Evolutionary conservation across 108 stramenopile genomes (phyloP).

Genomic region (Nitzschia sp.): DNA sequence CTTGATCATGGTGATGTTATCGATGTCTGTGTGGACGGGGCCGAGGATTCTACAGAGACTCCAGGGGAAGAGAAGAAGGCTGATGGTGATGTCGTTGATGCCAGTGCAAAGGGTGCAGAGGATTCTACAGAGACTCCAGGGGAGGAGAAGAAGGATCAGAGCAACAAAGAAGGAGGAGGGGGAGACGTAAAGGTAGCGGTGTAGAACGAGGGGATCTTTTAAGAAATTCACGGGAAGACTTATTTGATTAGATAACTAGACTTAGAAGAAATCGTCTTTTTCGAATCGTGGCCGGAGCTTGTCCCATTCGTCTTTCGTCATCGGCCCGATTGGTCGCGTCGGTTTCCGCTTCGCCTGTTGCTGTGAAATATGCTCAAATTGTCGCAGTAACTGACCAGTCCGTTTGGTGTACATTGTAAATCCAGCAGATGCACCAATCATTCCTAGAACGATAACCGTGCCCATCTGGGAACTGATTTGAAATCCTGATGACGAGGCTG

Average conservation of each 20-base stretch:
- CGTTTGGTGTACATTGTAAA: slow-evolving; percentile 73
- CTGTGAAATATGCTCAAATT: slow-evolving; percentile 47
- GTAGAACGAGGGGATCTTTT: too few relatives aligned
- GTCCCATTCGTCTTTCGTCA: slow-evolving; percentile 65
- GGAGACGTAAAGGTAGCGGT: too few relatives aligned
- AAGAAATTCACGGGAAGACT: too few relatives aligned
- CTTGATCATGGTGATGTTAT: slow-evolving; percentile 2
- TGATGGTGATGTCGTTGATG: too few relatives aligned
- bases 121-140: too few relatives aligned
- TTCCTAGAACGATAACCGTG: slow-evolving; percentile 35
- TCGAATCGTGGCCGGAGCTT: slow-evolving; percentile 58
- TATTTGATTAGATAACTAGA: too few relatives aligned
- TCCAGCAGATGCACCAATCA: slow-evolving; percentile 67
- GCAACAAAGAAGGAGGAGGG: too few relatives aligned
- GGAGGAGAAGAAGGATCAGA: too few relatives aligned
- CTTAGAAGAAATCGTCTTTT: slow-evolving; percentile 61
- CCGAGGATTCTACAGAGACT: too few relatives aligned
- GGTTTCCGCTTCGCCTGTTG: slow-evolving; percentile 41
- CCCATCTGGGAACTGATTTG: slow-evolving; percentile 36
- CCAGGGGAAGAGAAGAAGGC: too few relatives aligned
- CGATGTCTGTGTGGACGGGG: too few relatives aligned
- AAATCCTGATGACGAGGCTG: background rate
- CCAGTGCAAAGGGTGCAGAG: too few relatives aligned
- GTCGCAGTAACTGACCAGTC: slow-evolving; percentile 54
- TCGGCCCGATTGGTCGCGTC: slow-evolving; percentile 61